Percentiles rank a stretch among this genome's conserved stretches.
Evolutionary conservation across 805 yeast genomes (phyloP).

Genomic region (Zygosaccharomyces kombuchaensis): DNA sequence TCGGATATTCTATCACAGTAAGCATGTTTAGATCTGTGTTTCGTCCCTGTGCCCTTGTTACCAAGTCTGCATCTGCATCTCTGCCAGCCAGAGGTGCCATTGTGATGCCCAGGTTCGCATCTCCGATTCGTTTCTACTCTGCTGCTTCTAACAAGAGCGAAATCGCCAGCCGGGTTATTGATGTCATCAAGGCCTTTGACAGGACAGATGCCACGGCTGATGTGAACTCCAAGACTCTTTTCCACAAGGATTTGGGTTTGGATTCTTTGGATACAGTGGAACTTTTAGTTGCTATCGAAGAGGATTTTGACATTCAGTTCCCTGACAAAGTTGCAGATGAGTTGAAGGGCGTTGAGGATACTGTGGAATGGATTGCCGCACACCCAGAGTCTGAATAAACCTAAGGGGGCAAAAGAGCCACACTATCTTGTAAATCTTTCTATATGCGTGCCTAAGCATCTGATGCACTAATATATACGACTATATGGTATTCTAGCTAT

Average conservation of each 20-base stretch:
- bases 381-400: conserved; percentile 47
- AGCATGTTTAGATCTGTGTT: conserved; percentile 53
- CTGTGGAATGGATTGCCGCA: conserved; percentile 76
- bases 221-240: conserved; percentile 40
- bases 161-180: conserved; percentile 75
- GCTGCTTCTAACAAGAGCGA: conserved; percentile 69
- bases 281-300: conserved; percentile 93
- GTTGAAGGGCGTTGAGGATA: conserved; percentile 89
- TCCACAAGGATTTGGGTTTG: conserved; percentile 52
- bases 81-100: conserved; percentile 35
- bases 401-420: not conserved
- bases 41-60: conserved; percentile 39
- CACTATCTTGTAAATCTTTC: conserved; percentile 13
- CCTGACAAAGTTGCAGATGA: conserved; percentile 92
- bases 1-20: not conserved
- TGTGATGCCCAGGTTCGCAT: conserved; percentile 23
- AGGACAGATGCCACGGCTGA: conserved; percentile 50
- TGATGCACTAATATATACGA: conserved; percentile 2
- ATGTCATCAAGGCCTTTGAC: conserved; percentile 65
- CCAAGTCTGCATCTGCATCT: conserved; percentile 26
- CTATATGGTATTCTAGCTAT: conserved; percentile 8
- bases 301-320: conserved; percentile 78
- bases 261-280: conserved; percentile 95
- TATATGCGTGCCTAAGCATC: conserved; percentile 1
- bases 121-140: conserved; percentile 44